A percentile compares a stretch with the other conserved stretches of the same genome.
Conservation (phyloP, 2,329 filamentous ascomycete genomes). For the Aspergillus aculeatinus region DNA sequence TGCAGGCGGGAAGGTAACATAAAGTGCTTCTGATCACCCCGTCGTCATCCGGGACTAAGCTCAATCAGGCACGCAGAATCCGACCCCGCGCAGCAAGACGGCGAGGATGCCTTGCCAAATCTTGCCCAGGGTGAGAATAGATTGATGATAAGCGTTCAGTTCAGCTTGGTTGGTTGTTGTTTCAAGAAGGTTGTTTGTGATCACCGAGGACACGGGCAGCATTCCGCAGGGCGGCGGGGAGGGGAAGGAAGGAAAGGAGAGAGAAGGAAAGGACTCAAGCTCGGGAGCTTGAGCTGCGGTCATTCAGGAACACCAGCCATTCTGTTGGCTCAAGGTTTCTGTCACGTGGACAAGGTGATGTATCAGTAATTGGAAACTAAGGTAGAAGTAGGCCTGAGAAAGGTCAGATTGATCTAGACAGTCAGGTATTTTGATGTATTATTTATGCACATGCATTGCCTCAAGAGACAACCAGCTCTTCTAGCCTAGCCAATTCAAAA, state of each 20-base stretch:
- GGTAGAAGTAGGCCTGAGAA: no score
- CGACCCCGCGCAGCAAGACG: neutral
- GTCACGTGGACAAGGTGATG: neutral
- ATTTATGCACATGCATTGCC: neutral
- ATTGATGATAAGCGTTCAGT: neutral
- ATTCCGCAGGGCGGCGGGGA: neutral
- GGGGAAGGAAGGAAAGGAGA: neutral
- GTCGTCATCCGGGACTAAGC: constrained; percentile 1
- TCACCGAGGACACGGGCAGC: neutral
- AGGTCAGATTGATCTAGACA: neutral
- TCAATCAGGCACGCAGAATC: neutral
- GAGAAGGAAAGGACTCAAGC: neutral
- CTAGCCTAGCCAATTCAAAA: neutral
- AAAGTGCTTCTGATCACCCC: neutral
- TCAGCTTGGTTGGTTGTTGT: neutral
- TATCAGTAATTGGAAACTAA: no score
- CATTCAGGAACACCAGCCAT: neutral
- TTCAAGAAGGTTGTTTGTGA: neutral
- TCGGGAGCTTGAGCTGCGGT: neutral
- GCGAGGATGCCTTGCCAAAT: neutral
- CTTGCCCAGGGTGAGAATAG: neutral
- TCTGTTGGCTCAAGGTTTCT: neutral
- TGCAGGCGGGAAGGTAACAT: constrained; percentile 1
- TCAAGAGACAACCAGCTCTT: neutral
- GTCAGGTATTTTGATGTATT: neutral